Evolutionary conservation across 768 basidiomycete species (phyloP).

Genomic region (Dioszegia crocea): DNA sequence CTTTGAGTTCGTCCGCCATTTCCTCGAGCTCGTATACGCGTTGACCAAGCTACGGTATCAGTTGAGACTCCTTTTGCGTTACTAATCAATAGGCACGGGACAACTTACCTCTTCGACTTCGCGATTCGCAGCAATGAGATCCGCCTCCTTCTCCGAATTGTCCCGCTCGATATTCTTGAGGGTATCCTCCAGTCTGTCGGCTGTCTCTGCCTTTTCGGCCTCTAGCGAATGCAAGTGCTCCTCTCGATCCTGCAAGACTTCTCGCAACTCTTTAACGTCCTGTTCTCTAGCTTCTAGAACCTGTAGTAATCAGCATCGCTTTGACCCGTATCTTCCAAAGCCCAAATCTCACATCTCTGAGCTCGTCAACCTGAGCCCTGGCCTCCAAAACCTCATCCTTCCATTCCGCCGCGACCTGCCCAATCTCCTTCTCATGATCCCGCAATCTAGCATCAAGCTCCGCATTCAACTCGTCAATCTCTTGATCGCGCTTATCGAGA

Average conservation of each 20-base stretch:
- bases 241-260: slow-evolving; percentile 62
- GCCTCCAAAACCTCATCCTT: slow-evolving; percentile 79
- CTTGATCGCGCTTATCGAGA: slow-evolving; percentile 68
- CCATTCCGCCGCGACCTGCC: slow-evolving; percentile 73
- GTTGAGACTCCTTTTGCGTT: not conserved
- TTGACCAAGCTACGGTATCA: slow-evolving; percentile 55
- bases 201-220: slow-evolving; percentile 47
- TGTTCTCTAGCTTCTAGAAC: slow-evolving; percentile 28
- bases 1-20: slow-evolving; percentile 61
- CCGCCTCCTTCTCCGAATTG: slow-evolving; percentile 71
- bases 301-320: slow-evolving; percentile 8
- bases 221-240: slow-evolving; percentile 71
- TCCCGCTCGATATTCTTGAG: slow-evolving; percentile 66
- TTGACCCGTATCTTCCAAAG: not conserved
- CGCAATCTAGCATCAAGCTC: slow-evolving; percentile 60
- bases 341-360: slow-evolving; percentile 45
- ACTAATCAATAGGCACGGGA: not conserved
- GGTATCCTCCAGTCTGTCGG: slow-evolving; percentile 41
- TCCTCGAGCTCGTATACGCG: slow-evolving; percentile 79
- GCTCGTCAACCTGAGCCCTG: slow-evolving; percentile 70
- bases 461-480: slow-evolving; percentile 75
- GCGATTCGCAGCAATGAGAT: slow-evolving; percentile 66
- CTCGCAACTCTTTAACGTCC: slow-evolving; percentile 31
- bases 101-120: slow-evolving; percentile 67
- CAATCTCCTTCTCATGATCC: slow-evolving; percentile 44